Percentiles rank a stretch among this genome's conserved stretches.
Evolutionary conservation across 1,284 basidiomycete genomes (phyloP).

Genomic region (Coniferiporia sulphurascens): DNA sequence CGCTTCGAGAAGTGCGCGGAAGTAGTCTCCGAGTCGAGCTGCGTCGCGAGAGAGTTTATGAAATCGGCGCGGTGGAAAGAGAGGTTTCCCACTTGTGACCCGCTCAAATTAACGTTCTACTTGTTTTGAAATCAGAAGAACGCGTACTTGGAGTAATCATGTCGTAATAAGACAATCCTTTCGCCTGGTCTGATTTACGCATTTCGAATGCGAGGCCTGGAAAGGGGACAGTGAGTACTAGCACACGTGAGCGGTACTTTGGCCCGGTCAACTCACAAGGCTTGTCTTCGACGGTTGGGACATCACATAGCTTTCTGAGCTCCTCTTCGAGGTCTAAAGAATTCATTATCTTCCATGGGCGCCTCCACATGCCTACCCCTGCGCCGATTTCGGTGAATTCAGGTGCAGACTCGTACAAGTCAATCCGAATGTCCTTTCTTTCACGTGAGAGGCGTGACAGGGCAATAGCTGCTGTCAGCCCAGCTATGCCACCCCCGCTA

Average conservation of each 20-base stretch:
- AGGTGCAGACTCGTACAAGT: constrained; percentile 37
- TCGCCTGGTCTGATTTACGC: constrained; percentile 32
- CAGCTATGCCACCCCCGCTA: constrained; percentile 38
- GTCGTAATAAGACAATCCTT: constrained; percentile 28
- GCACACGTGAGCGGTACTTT: background rate
- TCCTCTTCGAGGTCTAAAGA: constrained; percentile 23
- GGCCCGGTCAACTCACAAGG: background rate
- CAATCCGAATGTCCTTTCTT: constrained; percentile 32
- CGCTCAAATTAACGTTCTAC: background rate
- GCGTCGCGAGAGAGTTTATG: constrained; percentile 35
- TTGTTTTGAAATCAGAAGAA: background rate
- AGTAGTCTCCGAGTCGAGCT: constrained; percentile 28
- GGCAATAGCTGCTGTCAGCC: constrained; percentile 33
- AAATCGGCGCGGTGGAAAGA: constrained; percentile 40
- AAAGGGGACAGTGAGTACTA: background rate
- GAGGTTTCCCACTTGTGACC: constrained; percentile 33
- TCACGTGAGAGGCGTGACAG: constrained; percentile 29
- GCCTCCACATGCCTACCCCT: constrained; percentile 31
- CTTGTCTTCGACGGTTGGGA: background rate
- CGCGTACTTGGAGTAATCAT: constrained; percentile 29
- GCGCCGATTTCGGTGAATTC: constrained; percentile 39
- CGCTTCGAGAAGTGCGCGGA: constrained; percentile 36
- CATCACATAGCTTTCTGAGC: constrained; percentile 8
- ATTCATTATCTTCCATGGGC: constrained; percentile 23
- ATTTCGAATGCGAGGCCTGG: constrained; percentile 29